Base-by-base conservation (phyloP, 768 basidiomycete species). In the Xerocomellus chrysenteron region DNA sequence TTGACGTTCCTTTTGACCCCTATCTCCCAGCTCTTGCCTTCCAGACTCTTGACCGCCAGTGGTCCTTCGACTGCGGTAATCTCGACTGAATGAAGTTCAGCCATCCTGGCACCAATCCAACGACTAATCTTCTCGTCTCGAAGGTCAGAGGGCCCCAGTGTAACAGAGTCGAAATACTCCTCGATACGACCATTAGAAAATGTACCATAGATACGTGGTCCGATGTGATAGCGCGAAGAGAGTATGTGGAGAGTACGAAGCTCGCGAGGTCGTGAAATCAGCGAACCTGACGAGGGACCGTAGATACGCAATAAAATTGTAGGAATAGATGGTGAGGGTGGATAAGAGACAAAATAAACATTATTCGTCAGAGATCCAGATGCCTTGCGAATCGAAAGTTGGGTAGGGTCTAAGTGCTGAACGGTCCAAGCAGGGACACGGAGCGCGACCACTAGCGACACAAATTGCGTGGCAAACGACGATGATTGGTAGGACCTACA, bases 111-210 rank as follows among this genome's bases (percentile, higher is more conserved):
- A n/a, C 86, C 94, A 62, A 98, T 93, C 83, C 90, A 92, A 30
- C 85, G 78, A 68, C 91, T 94, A 53, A 87, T 83, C 57, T 75
- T 72, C 16, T 85, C 82, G 62, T 93, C 84, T 47, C 92, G 82
- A 59, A 99, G 78, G 67, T 97, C 92, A 41, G 80, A 71, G 13
- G 90, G 78, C 1, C 84, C 87, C 45, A 98, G 77, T 3, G 94
- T 88, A 35, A 85, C 80, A 16, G 93, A 93, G 58, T 94, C 84
- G 70, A 98, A 98, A 73, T 92, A 97, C 72, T 99, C 89, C 74
- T 98, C 97, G 44, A 98, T 77, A 24, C 97, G 87, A 36, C 97
- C 97, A 70, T 98, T 99, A 61, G 84, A 82, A 73, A 98, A 98
- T 2, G 95, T 98, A 44, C 97, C 97, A 68, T 91, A 93, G 26